phyloP scores from a whole-genome alignment of 495 filamentous ascomycete species.

The Hypomontagnella monticulosa region DNA sequence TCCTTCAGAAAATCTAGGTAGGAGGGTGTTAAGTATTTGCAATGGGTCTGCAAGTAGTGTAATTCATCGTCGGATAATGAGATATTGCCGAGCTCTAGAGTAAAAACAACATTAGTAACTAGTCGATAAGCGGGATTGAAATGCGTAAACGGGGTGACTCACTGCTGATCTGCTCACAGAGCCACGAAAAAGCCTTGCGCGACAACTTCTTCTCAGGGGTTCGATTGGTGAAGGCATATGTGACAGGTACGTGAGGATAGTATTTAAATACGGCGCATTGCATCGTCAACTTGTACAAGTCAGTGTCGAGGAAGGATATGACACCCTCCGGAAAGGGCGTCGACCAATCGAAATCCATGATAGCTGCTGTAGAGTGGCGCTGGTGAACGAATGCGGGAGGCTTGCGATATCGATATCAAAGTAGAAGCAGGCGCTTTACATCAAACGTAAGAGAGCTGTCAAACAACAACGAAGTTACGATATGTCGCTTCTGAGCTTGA shows the following conservation, averaged over 20 bases:
- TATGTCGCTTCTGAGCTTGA: no score
- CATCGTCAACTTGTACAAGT: slow-evolving; percentile 99
- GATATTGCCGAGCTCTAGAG: slow-evolving; percentile 78
- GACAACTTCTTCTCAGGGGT: slow-evolving; percentile 93
- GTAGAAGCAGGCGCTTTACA: background rate
- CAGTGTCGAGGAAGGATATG: slow-evolving; percentile 92
- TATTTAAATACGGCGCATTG: slow-evolving; percentile 94
- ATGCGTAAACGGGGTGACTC: slow-evolving; percentile 33
- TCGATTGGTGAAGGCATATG: slow-evolving; percentile 93
- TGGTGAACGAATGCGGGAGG: no score
- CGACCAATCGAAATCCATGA: slow-evolving; percentile 66
- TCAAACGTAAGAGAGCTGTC: no score
- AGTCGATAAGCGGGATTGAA: slow-evolving; percentile 14
- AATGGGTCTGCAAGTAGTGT: slow-evolving; percentile 77
- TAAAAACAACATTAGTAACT: background rate
- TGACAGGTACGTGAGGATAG: slow-evolving; percentile 85
- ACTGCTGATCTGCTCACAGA: slow-evolving; percentile 83
- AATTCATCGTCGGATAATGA: slow-evolving; percentile 80
- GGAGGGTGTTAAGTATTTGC: slow-evolving; percentile 77
- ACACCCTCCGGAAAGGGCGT: slow-evolving; percentile 73
- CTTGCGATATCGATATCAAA: no score
- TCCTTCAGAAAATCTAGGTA: slow-evolving; percentile 83
- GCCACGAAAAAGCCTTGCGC: slow-evolving; percentile 83
- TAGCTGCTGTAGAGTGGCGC: background rate
- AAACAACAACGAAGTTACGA: no score